Conservation (phyloP, 129 eudicot genomes). For the Ambrosia artemisiifolia region DNA sequence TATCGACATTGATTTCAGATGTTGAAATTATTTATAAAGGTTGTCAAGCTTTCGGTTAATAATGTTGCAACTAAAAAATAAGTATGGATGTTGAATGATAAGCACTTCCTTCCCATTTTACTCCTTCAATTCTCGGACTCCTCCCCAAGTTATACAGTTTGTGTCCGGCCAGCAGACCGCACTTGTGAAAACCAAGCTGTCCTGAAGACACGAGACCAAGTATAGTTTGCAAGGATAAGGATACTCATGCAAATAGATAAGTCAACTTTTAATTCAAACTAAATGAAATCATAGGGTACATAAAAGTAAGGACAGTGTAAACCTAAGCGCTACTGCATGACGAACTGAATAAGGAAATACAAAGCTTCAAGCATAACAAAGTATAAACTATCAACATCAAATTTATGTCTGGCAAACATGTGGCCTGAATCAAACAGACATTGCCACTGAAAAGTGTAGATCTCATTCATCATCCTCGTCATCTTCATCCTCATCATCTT, state of each 20-base stretch:
- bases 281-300: constrained; percentile 31
- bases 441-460: constrained; percentile 2
- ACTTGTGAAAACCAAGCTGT: neutral
- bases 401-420: constrained; percentile 23
- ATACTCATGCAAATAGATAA: constrained; percentile 6
- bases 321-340: constrained; percentile 34
- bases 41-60: too few relatives aligned
- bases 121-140: too few relatives aligned
- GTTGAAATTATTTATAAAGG: too few relatives aligned
- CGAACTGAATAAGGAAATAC: constrained; percentile 17
- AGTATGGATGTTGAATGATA: too few relatives aligned
- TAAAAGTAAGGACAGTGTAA: constrained; percentile 18
- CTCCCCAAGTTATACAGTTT: too few relatives aligned
- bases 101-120: too few relatives aligned
- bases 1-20: too few relatives aligned
- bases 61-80: too few relatives aligned
- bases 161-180: neutral
- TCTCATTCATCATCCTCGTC: constrained; percentile 66
- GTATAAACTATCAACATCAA: constrained; percentile 37
- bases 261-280: constrained; percentile 18
- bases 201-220: neutral
- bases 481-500: constrained; percentile 55
- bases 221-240: neutral
- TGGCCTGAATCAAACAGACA: constrained; percentile 15
- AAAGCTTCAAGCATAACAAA: constrained; percentile 22